Evolutionary conservation across 1,139 yeast species (phyloP), one percentile per base, ranked within the genome.

Genomic region (Suhomyces chickasaworum): DNA sequence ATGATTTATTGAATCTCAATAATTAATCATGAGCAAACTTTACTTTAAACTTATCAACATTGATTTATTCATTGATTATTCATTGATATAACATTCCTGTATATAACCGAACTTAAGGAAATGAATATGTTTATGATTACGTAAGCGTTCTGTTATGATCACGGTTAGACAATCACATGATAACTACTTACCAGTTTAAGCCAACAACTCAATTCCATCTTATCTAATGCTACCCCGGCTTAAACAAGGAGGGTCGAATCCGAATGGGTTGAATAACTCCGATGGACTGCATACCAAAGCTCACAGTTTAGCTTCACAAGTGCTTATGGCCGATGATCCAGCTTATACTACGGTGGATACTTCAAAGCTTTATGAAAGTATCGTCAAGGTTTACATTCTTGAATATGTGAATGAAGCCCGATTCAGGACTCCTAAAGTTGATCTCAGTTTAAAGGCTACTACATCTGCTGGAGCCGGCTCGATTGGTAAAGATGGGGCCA

Each of bases 341-440:
- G 31, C 42, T 23, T 66, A 65, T 50, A 65, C 61, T 8, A 55
- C 57, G 15, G 60, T 69, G 13, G 75, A 71, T 45, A 29, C 48
- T 20, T 35, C 45, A 20, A 61, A 60, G 34, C 58, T 77, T 25
- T 77, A 78, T 49, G 73, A 71, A 42, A 61, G 71, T 16, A 71
- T 76, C 2, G 56, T 83, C 35, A 80, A 78, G 55, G 65, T 79
- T 4, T 54, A 81, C 9, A 60, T 83, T n/a, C 61, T 82, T 13
- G 84, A 81, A 49, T 81, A 83, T 56, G 65, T 75, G 47, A 79
- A 76, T 51, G 86, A 82, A 57, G 84, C 84, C 3, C 61, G 87
- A 29, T 83, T 82, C 63, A 61, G 74, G 43, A 71, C 75, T 4
- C 77, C 78, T 1, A 61, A 68, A 12, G 51, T 53, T 27, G 51